Conservation (phyloP, 108 stramenopile species). For the Nitzschia sp. region DNA sequence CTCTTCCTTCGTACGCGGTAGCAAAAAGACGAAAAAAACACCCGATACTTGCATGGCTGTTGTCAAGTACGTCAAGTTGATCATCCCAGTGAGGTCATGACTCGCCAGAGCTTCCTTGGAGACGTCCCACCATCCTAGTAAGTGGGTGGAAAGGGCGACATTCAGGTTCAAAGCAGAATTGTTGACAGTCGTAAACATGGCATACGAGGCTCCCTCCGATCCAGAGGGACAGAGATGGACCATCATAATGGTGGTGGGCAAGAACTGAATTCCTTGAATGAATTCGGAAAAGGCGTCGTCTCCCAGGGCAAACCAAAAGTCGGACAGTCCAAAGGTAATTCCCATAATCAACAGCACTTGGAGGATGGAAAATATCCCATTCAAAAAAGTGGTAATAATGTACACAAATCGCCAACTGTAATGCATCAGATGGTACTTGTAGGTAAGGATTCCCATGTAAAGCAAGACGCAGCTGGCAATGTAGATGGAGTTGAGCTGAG, state of each 20-base stretch:
- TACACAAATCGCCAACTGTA: conserved; percentile 83
- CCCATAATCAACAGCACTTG: conserved; percentile 79
- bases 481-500: conserved; percentile 72
- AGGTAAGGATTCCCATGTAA: conserved; percentile 75
- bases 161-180: conserved; percentile 64
- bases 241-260: conserved; percentile 62
- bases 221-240: conserved; percentile 78
- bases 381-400: conserved; percentile 70
- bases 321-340: conserved; percentile 75
- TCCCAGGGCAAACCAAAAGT: conserved; percentile 80
- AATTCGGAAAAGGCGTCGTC: conserved; percentile 89
- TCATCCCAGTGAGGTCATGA: conserved; percentile 65
- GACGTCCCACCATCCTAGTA: conserved; percentile 80
- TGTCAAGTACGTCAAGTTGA: conserved; percentile 74
- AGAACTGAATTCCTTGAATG: conserved; percentile 53
- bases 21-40: conserved; percentile 65
- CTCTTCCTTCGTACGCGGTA: conserved; percentile 82
- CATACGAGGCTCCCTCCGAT: conserved; percentile 81
- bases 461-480: conserved; percentile 70
- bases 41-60: conserved; percentile 72
- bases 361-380: conserved; percentile 67
- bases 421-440: conserved; percentile 83
- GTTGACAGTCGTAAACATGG: conserved; percentile 86
- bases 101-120: conserved; percentile 62
- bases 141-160: conserved; percentile 57